Evolutionary conservation across 83 land plant genomes (phyloP), one percentile per base, ranked within the genome.

Genomic region (Picea abies): DNA sequence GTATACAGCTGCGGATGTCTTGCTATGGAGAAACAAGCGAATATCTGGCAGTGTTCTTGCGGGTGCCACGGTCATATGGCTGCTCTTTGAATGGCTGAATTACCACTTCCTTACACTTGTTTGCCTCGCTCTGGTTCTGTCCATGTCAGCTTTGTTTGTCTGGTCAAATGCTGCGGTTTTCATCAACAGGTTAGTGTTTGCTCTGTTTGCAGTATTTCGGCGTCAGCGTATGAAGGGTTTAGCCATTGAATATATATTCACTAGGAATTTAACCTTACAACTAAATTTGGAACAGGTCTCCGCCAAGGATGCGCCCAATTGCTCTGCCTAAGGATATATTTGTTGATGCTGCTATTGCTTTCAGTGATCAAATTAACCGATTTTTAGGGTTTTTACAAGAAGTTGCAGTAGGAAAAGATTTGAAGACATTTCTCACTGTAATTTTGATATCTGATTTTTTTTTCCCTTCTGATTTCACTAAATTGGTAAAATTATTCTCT

Each of bases 71-170:
- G 0, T 29, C 29, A 29, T 29, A 29, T 29, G 29, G 29, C 0
- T 29, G 0, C 29, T 29, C 29, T 29, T 29, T 29, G 29, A 29
- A 29, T 29, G 29, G 29, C 0, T 29, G 29, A 29, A 29, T 29
- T 29, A 29, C 29, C 29, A 29, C 29, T 29, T 29, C 29, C 29
- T 29, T 29, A 29, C 3, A 39, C 5, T 2, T 39, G 0, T 4
- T 39, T 39, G 3, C 41, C 41, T 29, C 0, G 29, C 81, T 90
- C 52, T 91, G 10, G 87, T 95, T 12, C 52, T 92, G 19, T 63
- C 87, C 26, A 85, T 95, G 10, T 89, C 89, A 3, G 58, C 90
- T 19, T 75, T 93, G 65, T 97, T 97, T 85, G 80, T 92, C 66
- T 97, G 29, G 29, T 29, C 29, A 29, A 29, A 29, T 29, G 29